Percentiles rank a stretch among this genome's conserved stretches.
Evolutionary conservation across 495 filamentous ascomycete species (phyloP).

Genomic region (Parathielavia hyrcaniae): DNA sequence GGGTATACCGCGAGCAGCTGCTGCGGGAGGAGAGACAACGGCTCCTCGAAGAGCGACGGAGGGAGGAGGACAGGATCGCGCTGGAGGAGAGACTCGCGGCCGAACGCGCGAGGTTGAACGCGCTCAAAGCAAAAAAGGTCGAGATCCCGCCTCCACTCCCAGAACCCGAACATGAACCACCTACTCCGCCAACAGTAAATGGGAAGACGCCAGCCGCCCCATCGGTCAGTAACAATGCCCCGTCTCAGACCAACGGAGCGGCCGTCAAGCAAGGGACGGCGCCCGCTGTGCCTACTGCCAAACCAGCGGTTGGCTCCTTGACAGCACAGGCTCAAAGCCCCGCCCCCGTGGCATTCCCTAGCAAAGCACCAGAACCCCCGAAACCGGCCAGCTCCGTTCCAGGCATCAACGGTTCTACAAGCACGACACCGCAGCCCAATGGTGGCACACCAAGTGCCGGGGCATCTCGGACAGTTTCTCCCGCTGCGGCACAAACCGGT

Average conservation of each 20-base stretch:
- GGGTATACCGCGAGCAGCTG: constrained; percentile 41
- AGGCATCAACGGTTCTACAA: constrained; percentile 7
- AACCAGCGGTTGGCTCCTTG: neutral
- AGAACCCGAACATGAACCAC: constrained; percentile 27
- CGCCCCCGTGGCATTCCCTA: neutral
- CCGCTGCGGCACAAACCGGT: neutral
- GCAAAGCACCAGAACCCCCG: constrained; percentile 1
- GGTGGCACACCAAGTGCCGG: neutral
- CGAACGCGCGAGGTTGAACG: constrained; percentile 40
- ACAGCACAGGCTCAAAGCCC: constrained; percentile 2
- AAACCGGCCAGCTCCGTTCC: constrained; percentile 1
- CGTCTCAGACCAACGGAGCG: constrained; percentile 14
- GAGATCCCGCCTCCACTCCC: constrained; percentile 39
- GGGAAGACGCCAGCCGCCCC: neutral
- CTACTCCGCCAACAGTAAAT: constrained; percentile 16
- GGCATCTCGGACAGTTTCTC: neutral
- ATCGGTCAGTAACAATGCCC: neutral
- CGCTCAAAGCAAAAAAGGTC: constrained; percentile 38
- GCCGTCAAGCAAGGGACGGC: constrained; percentile 5
- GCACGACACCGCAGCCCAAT: constrained; percentile 10
- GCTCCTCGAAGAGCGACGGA: constrained; percentile 43
- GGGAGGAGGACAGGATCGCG: constrained; percentile 51
- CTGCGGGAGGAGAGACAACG: constrained; percentile 42
- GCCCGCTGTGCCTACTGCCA: neutral
- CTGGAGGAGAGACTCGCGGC: constrained; percentile 36